Evolutionary conservation across 148 eudicot species (phyloP).

Genomic region (Arctostaphylos glauca): DNA sequence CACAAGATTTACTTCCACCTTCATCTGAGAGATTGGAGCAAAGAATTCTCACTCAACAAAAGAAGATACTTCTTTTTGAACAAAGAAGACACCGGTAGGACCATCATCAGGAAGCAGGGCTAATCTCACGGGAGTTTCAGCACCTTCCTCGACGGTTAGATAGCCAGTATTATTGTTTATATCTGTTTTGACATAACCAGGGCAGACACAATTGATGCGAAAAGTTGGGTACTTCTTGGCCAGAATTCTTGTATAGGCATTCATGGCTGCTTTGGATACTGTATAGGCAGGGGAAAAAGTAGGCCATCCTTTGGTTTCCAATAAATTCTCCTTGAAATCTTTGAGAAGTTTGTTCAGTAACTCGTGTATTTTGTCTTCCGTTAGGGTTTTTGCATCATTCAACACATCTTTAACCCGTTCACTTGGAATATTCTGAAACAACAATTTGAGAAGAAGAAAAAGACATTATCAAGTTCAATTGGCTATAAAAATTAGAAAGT

Average conservation of each 20-base stretch:
- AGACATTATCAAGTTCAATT: not conserved
- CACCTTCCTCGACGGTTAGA: constrained; percentile 43
- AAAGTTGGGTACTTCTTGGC: constrained; percentile 30
- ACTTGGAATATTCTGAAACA: constrained; percentile 18
- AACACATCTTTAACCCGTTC: constrained; percentile 34
- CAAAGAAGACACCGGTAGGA: constrained; percentile 28
- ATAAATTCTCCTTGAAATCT: constrained; percentile 22
- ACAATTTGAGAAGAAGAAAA: not conserved
- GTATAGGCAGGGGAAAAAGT: constrained; percentile 11
- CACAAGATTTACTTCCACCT: not conserved
- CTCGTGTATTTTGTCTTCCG: constrained; percentile 43
- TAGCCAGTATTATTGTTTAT: constrained; percentile 26
- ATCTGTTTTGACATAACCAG: constrained; percentile 50
- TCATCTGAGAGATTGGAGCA: not conserved
- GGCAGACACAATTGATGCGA: constrained; percentile 42
- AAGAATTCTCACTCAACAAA: not conserved
- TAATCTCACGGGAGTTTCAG: constrained; percentile 33
- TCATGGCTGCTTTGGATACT: constrained; percentile 32
- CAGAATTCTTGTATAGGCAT: constrained; percentile 32
- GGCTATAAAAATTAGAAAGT: not conserved
- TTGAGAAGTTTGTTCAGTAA: constrained; percentile 35
- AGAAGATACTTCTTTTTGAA: constrained; percentile 11
- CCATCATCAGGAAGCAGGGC: constrained; percentile 40
- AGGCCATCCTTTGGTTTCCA: constrained; percentile 29
- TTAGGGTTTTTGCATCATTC: constrained; percentile 29